Evolutionary conservation across 345 rosid species (phyloP), one percentile per base, ranked within the genome.

Genomic region (Adansonia digitata): DNA sequence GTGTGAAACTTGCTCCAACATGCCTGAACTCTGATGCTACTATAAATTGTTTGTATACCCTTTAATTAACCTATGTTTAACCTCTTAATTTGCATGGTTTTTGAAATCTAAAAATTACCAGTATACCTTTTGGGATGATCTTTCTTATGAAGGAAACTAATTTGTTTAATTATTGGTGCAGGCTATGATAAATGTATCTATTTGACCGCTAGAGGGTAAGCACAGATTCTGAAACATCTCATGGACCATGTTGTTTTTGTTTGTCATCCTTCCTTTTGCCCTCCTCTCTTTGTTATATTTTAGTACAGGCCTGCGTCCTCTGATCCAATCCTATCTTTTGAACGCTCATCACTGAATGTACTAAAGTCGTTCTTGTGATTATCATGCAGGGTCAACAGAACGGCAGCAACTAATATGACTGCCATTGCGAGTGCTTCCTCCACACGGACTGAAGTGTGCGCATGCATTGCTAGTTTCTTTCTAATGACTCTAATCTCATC

Each of bases 171-270:
- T 49, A 6, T 78, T 76, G 73, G 56, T 80, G 49, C 86, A 90
- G 88, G 92, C 78, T 90, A 90, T 82, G 92, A 90, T 80, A 86
- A 81, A 74, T 88, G 92, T 87, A 73, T 86, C 77, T 90, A 86
- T 70, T 70, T 75, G 82, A 56, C 61, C 10, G 26, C 61, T 24
- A 26, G 17, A 57, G 62, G 88, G 92, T 90, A 85, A 78, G 88
- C 81, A 59, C 40, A n/a, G 18, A 42, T 37, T 14, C 40, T 31
- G 20, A 34, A 26, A 17, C 24, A 18, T 53, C 59, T 52, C 2
- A 24, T 11, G 13, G 53, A 20, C n/a, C 51, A 9, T 42, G 51
- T 31, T 13, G 15, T 55, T 20, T 74, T 35, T 42, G 22, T 55
- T 27, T 56, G 24, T 15, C 27, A 57, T 64, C 14, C 43, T 74